phyloP scores from a whole-genome alignment of 768 basidiomycete species.

The Lactifluus echinatus region DNA sequence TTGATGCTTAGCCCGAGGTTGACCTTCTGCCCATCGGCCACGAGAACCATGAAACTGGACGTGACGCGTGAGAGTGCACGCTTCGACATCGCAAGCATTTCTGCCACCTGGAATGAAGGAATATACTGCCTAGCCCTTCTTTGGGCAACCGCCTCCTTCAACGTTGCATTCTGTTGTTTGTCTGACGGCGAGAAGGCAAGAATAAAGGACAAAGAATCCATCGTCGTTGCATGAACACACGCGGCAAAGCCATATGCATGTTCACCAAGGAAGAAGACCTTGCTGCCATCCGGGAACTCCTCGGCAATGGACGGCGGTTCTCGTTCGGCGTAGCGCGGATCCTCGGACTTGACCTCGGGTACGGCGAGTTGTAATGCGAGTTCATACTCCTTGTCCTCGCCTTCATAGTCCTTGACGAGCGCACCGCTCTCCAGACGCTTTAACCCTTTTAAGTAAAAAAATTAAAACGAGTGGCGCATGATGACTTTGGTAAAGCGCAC shows the following conservation, averaged over 20 bases:
- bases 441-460: constrained; percentile 46
- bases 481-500: constrained; percentile 31
- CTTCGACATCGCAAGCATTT: constrained; percentile 62
- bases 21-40: constrained; percentile 64
- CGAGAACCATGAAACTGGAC: constrained; percentile 86
- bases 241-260: constrained; percentile 95
- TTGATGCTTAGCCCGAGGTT: constrained; percentile 94
- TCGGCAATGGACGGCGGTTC: constrained; percentile 73
- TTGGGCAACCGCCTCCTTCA: constrained; percentile 55
- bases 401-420: constrained; percentile 92
- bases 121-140: constrained; percentile 51
- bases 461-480: background rate
- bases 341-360: constrained; percentile 73
- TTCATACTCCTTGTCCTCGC: constrained; percentile 68
- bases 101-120: constrained; percentile 72
- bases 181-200: constrained; percentile 92
- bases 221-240: constrained; percentile 67
- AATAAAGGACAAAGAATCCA: constrained; percentile 66
- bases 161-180: constrained; percentile 65
- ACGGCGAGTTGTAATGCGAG: constrained; percentile 85
- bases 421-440: constrained; percentile 85
- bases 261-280: constrained; percentile 93
- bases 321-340: constrained; percentile 78
- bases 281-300: constrained; percentile 85
- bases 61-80: constrained; percentile 85